These are phyloP conservation scores for Geosiphon pyriformis DNA, from an alignment of 192 early-diverging fungal species.

Conservation along the genomic window DNA sequence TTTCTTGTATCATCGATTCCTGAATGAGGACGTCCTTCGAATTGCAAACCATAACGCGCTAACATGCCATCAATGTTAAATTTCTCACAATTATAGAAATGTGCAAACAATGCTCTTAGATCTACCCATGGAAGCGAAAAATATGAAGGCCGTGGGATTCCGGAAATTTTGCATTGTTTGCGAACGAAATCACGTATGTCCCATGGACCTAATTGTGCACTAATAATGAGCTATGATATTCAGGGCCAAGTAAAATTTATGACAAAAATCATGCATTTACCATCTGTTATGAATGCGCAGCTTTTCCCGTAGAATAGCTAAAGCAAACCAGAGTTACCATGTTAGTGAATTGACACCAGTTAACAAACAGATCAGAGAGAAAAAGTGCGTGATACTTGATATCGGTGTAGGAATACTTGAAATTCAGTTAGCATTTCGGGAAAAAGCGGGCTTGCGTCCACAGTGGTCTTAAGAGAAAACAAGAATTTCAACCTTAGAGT, in stretches of 20 bases:
- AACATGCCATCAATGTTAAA: slow-evolving; percentile 68
- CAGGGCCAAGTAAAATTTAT: not conserved
- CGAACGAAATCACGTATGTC: slow-evolving; percentile 81
- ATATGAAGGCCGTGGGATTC: slow-evolving; percentile 55
- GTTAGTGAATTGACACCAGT: not conserved
- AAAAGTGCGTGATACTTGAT: slow-evolving; percentile 17
- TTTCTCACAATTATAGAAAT: slow-evolving; percentile 43
- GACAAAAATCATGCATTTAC: not conserved
- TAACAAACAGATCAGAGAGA: not conserved
- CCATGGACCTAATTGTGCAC: slow-evolving; percentile 52
- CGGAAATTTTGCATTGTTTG: slow-evolving; percentile 60
- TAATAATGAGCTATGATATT: not conserved
- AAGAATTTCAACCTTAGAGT: not conserved
- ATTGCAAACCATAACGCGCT: slow-evolving; percentile 46
- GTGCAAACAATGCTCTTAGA: slow-evolving; percentile 51
- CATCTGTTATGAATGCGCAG: slow-evolving; percentile 21
- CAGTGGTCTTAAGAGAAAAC: slow-evolving; percentile 23
- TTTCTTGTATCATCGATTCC: slow-evolving; percentile 82
- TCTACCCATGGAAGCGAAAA: slow-evolving; percentile 60
- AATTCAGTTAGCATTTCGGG: slow-evolving; percentile 30
- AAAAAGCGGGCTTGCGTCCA: slow-evolving; percentile 35
- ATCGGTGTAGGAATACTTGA: slow-evolving; percentile 29
- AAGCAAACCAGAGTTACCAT: not conserved
- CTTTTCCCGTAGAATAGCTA: slow-evolving; percentile 3
- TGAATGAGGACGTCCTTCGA: slow-evolving; percentile 70